Evolutionary conservation across 805 yeast genomes (phyloP).

Genomic region (Myxozyma vanderwaltii): DNA sequence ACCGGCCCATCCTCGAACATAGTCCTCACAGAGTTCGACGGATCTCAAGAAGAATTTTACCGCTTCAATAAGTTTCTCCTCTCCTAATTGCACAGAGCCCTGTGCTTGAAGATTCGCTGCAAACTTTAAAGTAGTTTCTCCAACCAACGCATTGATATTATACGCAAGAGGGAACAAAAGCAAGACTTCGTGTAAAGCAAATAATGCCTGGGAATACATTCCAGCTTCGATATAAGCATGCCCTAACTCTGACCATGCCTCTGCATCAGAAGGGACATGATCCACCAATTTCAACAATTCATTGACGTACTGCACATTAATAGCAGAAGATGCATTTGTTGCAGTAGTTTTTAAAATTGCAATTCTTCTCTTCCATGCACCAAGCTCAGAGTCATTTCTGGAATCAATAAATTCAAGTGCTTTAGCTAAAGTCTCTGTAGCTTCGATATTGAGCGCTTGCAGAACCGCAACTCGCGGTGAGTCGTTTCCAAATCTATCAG

Average conservation of each 20-base stretch:
- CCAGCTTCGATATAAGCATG: slow-evolving; percentile 63
- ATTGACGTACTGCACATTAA: slow-evolving; percentile 50
- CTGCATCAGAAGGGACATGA: slow-evolving; percentile 70
- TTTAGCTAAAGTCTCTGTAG: slow-evolving; percentile 49
- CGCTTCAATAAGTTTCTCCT: slow-evolving; percentile 37
- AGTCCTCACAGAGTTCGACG: slow-evolving; percentile 73
- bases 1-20: slow-evolving; percentile 75
- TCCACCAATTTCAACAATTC: slow-evolving; percentile 59
- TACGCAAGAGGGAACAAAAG: slow-evolving; percentile 70
- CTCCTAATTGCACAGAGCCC: slow-evolving; percentile 32
- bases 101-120: slow-evolving; percentile 25
- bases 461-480: slow-evolving; percentile 61
- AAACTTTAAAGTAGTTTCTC: slow-evolving; percentile 48
- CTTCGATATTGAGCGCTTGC: slow-evolving; percentile 59
- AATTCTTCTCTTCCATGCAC: slow-evolving; percentile 41
- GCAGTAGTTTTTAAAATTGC: slow-evolving; percentile 38
- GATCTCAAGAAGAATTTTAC: slow-evolving; percentile 62
- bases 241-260: slow-evolving; percentile 77
- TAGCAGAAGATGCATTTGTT: slow-evolving; percentile 41
- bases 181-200: slow-evolving; percentile 69
- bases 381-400: slow-evolving; percentile 39
- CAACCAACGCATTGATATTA: slow-evolving; percentile 63
- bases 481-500: slow-evolving; percentile 63
- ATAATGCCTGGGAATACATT: slow-evolving; percentile 66
- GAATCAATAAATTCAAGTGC: slow-evolving; percentile 46